Base-by-base conservation (phyloP, 179 eudicot genomes). In the Spergularia azorica region DNA sequence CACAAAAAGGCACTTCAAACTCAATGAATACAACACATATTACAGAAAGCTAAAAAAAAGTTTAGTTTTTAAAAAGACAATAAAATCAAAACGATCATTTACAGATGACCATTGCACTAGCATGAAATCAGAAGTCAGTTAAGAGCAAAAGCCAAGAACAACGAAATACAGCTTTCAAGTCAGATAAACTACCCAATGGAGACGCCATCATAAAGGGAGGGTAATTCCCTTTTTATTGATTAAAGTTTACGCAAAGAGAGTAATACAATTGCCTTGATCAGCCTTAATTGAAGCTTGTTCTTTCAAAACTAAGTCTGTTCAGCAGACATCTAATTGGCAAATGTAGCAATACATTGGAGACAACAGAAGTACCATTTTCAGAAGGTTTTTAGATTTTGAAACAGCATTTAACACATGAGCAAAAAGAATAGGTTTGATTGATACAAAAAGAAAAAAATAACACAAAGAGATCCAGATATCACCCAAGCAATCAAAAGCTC, bases 41-140 rank as follows among this genome's bases (percentile, higher is more conserved):
- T 4, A 60, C 9, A 63, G 32, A 52, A 73, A 77, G 32, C 32
- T 26, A 26, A 26, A 77, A 50, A 18, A 67, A 1, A 67, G 72
- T 2, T 15, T 26, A 26, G 32, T 13, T 14, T 39, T 12, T 55
- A 41, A 32, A 39, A 58, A 36, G 9, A 67, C 21, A 55, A 67
- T 20, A 10, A 61, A 51, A 26, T 50, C 51, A 38, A 71, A 50
- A 20, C 1, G 9, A 26, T 36, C 36, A 63, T 26, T 14, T 66
- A 55, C 26, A 55, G 60, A 1, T 6, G 14, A 17, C 21, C 41
- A 50, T 63, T 17, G 13, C 48, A 65, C 74, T 6, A 50, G 43
- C 38, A 63, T 3, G 62, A 57, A 21, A 77, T 69, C 13, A 60
- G 18, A 36, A 38, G 50, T 9, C 46, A 70, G n/a, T 26, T 21